Base-by-base conservation (phyloP, 2,329 filamentous ascomycete species). In the Fusarium floridanum region DNA sequence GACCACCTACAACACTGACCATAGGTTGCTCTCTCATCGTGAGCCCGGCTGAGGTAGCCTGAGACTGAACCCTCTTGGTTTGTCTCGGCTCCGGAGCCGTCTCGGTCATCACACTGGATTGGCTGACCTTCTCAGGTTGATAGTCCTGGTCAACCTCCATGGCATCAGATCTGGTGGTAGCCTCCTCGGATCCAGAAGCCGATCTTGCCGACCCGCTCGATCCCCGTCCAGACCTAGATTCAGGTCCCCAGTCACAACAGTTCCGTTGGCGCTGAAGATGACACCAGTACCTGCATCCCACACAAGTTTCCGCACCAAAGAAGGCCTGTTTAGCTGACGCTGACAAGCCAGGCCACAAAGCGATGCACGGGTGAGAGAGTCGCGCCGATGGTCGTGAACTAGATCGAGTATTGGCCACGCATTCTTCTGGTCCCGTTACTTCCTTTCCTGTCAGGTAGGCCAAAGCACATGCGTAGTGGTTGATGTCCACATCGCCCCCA, bases 401-500 rank as follows among this genome's bases (percentile, higher is more conserved):
- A 11, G 20, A 39, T 17, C 43, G 48, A 24, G 3, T 27, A 45
- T 73, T 76, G 1, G 65, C 72, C 10, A 27, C 68, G 16, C 80
- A 80, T 45, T 70, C 64, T 1, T 67, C 71, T 1, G 37, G 11
- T 4, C 76, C 80, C 14, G 65, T 70, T 5, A 82, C 68, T 29
- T 72, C 78, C 1, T 69, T 75, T 1, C 82, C 82, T 0, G 78
- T 78, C 1, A 84, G 53, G 56, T 80, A 84, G 6, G 81, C 82
- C 6, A 83, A 34, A 5, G 79, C 79, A 55, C 75, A 79, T 17
- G 81, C 76, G 61, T 82, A 83, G 20, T 76, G 68, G 1, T 48
- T 63, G 0, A 64, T 6, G 8, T 78, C 76, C 4, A 84, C 36
- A 1, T 67, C 66, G 6, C 61, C 66, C 1, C 66, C 65, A 1